A percentile compares a stretch with the other conserved stretches of the same genome.
Conservation (phyloP, 148 eudicot species). For the Limonium bicolor region DNA sequence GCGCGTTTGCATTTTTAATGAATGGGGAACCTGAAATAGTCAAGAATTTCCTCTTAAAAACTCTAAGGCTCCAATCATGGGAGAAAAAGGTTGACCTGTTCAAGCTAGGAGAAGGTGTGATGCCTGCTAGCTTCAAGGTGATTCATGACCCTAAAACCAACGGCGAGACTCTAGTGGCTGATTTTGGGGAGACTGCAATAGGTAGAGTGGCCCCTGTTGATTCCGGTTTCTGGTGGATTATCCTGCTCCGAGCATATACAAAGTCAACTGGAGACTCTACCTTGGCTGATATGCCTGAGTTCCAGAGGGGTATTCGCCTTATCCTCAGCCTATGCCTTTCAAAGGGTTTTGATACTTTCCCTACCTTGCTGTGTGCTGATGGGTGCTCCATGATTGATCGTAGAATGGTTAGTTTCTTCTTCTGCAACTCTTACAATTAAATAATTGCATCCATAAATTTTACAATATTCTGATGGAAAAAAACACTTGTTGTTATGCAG, state of each 20-base stretch:
- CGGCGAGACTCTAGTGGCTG: slow-evolving; percentile 30
- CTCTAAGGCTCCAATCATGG: slow-evolving; percentile 48
- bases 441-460: background rate
- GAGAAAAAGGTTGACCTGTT: slow-evolving; percentile 37
- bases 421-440: background rate
- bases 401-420: slow-evolving; percentile 29
- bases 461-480: background rate
- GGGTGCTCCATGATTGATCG: slow-evolving; percentile 58
- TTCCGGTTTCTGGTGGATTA: slow-evolving; percentile 63
- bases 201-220: slow-evolving; percentile 60
- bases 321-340: slow-evolving; percentile 40
- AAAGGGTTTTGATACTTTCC: slow-evolving; percentile 50
- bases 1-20: slow-evolving; percentile 57
- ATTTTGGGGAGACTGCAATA: slow-evolving; percentile 40
- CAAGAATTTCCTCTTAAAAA: slow-evolving; percentile 40
- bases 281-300: slow-evolving; percentile 39
- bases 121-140: slow-evolving; percentile 46
- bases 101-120: slow-evolving; percentile 42
- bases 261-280: slow-evolving; percentile 44
- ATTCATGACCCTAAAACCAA: slow-evolving; percentile 21
- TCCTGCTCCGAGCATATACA: slow-evolving; percentile 39
- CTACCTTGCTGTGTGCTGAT: slow-evolving; percentile 45
- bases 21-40: slow-evolving; percentile 48
- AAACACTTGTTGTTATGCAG: slow-evolving; percentile 5
- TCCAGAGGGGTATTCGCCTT: slow-evolving; percentile 45